These are phyloP conservation scores for Blastocystis sp. DNA, from an alignment of 352 stramenopile species.

Conservation along the genomic window DNA sequence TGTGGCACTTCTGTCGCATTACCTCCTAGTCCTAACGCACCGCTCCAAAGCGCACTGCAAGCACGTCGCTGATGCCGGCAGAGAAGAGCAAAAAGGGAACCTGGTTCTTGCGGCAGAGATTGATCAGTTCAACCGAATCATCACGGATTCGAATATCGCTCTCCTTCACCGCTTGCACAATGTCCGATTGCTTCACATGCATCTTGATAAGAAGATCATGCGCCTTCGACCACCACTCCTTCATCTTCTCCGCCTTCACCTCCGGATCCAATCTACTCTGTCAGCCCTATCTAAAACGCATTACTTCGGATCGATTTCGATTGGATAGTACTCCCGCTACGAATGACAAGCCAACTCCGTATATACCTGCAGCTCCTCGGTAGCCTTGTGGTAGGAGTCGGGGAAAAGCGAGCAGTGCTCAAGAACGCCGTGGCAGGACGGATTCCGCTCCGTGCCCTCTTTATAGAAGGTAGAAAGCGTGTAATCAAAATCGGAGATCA, in stretches of 20 bases:
- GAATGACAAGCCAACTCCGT: not conserved
- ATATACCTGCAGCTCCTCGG: slow-evolving; percentile 23
- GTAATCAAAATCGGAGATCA: slow-evolving; percentile 69
- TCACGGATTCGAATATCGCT: slow-evolving; percentile 62
- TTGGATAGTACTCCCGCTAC: slow-evolving; percentile 63
- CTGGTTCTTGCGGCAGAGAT: slow-evolving; percentile 54
- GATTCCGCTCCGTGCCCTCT: slow-evolving; percentile 60
- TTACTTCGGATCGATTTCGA: slow-evolving; percentile 64
- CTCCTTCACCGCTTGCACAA: slow-evolving; percentile 42
- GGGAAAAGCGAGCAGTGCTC: slow-evolving; percentile 43
- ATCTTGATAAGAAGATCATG: slow-evolving; percentile 52
- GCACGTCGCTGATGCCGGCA: slow-evolving; percentile 42
- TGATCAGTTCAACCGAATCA: slow-evolving; percentile 61
- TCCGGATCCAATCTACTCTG: slow-evolving; percentile 45
- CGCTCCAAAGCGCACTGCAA: slow-evolving; percentile 8
- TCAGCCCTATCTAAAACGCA: not conserved
- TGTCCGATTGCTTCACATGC: slow-evolving; percentile 42
- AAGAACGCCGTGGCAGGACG: slow-evolving; percentile 66
- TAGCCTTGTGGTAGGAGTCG: slow-evolving; percentile 26
- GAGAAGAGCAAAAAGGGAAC: slow-evolving; percentile 65
- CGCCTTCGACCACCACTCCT: slow-evolving; percentile 67
- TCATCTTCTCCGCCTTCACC: slow-evolving; percentile 65
- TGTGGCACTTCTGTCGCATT: slow-evolving; percentile 54
- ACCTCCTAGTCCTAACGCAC: slow-evolving; percentile 37
- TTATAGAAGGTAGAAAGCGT: slow-evolving; percentile 68